phyloP scores from a whole-genome alignment of 2,329 filamentous ascomycete species.

The Aspergillus fijiensis region DNA sequence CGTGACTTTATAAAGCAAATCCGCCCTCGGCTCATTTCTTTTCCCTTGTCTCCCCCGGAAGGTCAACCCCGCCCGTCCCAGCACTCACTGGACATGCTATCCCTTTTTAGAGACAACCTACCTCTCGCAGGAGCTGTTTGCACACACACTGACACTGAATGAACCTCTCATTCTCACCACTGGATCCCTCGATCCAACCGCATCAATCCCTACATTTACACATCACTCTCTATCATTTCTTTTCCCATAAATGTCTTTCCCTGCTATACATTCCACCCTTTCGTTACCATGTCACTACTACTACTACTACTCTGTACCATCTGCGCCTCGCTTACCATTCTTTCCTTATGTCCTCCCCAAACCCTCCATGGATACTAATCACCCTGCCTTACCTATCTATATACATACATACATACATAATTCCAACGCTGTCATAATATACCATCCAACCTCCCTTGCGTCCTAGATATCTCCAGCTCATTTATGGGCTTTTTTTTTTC shows the following conservation, averaged over 20 bases:
- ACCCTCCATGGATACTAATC: no score
- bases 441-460: no score
- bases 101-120: no score
- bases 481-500: no score
- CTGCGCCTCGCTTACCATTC: not conserved
- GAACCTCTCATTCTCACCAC: not conserved
- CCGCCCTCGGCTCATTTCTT: no score
- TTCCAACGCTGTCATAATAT: not conserved
- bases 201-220: not conserved
- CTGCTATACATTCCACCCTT: not conserved
- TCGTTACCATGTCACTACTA: not conserved
- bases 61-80: not conserved
- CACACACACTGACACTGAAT: not conserved
- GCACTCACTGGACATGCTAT: not conserved
- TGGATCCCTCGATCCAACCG: not conserved
- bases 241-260: not conserved
- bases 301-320: not conserved
- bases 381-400: not conserved
- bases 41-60: not conserved
- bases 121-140: not conserved
- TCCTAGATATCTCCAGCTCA: no score
- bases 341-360: not conserved
- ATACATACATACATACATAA: conserved; percentile 1
- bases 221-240: not conserved
- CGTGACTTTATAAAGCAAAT: not conserved